A percentile compares a stretch with the other conserved stretches of the same genome.
These are phyloP conservation scores for Rhynchospora pubera DNA, from an alignment of 176 grass and related monocot genomes.

Conservation along the genomic window DNA sequence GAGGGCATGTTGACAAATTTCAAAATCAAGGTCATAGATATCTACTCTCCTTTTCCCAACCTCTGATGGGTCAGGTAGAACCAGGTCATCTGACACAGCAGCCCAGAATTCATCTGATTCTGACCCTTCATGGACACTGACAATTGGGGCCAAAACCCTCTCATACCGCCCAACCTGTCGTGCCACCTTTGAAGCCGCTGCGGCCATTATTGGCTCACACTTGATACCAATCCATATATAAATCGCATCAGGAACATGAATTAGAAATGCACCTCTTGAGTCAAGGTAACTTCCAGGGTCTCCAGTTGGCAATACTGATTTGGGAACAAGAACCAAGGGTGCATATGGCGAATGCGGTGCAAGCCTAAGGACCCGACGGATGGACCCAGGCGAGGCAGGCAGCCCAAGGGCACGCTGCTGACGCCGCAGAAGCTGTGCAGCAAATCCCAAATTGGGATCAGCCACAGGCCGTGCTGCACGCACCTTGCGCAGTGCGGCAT, in stretches of 20 bases:
- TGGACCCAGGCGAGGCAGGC: conserved; percentile 25
- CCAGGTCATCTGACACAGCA: conserved; percentile 18
- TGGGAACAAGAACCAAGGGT: conserved; percentile 40
- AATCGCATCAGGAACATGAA: conserved; percentile 29
- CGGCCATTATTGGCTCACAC: conserved; percentile 35
- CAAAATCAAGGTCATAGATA: conserved; percentile 45
- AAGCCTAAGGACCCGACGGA: conserved; percentile 26
- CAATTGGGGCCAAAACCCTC: conserved; percentile 31
- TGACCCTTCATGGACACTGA: conserved; percentile 33
- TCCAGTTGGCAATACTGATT: conserved; percentile 1
- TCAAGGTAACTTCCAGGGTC: conserved; percentile 28
- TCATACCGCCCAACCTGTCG: conserved; percentile 38
- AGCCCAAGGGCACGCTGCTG: conserved; percentile 23
- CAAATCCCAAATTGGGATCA: conserved; percentile 48
- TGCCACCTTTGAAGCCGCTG: conserved; percentile 20
- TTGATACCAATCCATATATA: conserved; percentile 37
- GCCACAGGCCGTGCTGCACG: conserved; percentile 24
- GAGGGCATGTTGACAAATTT: conserved; percentile 38
- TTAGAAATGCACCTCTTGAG: conserved; percentile 36
- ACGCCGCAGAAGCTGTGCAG: conserved; percentile 42
- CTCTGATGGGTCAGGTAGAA: conserved; percentile 3
- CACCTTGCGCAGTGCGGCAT: conserved; percentile 37
- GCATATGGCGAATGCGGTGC: conserved; percentile 43
- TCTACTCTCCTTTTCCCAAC: conserved; percentile 41
- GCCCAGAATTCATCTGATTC: conserved; percentile 35